phyloP scores from a whole-genome alignment of 192 early-diverging fungal species.

The Linnemannia zychae region DNA sequence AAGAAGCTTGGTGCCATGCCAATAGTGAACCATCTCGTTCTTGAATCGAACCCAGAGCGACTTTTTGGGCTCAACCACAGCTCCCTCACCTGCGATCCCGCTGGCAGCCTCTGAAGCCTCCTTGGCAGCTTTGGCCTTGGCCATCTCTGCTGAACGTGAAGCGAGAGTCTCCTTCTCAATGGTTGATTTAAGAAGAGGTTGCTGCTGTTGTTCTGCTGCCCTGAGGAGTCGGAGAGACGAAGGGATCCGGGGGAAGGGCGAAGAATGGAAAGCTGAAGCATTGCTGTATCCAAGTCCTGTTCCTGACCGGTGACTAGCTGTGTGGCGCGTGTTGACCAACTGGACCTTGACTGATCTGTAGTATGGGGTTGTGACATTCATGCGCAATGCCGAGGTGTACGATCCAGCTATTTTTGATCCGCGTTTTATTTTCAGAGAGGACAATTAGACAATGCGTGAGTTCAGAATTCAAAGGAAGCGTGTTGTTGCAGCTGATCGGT shows the following conservation, averaged over 20 bases:
- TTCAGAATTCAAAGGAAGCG: background rate
- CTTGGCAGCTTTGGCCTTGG: conserved; percentile 52
- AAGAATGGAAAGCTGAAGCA: conserved; percentile 37
- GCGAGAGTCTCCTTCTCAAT: conserved; percentile 55
- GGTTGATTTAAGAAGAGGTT: conserved; percentile 38
- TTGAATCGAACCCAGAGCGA: conserved; percentile 84
- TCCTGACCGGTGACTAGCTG: background rate
- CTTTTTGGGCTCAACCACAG: conserved; percentile 62
- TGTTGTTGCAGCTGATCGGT: background rate
- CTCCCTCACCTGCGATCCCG: conserved; percentile 43
- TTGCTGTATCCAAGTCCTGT: background rate
- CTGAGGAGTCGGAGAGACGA: conserved; percentile 41
- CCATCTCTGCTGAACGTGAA: conserved; percentile 54
- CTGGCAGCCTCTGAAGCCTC: conserved; percentile 29
- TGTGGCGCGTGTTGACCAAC: conserved; percentile 18
- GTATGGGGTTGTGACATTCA: conserved; percentile 45
- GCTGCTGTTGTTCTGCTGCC: conserved; percentile 28
- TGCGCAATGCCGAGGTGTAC: conserved; percentile 34
- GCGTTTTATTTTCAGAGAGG: background rate
- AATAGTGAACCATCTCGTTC: conserved; percentile 91
- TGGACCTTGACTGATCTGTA: conserved; percentile 50
- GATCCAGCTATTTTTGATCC: conserved; percentile 19
- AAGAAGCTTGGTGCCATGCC: conserved; percentile 93
- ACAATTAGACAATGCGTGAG: background rate
- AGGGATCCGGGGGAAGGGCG: conserved; percentile 49